These are phyloP conservation scores for Malus hybrid DNA, from an alignment of 331 rosid genomes.

Conservation along the genomic window DNA sequence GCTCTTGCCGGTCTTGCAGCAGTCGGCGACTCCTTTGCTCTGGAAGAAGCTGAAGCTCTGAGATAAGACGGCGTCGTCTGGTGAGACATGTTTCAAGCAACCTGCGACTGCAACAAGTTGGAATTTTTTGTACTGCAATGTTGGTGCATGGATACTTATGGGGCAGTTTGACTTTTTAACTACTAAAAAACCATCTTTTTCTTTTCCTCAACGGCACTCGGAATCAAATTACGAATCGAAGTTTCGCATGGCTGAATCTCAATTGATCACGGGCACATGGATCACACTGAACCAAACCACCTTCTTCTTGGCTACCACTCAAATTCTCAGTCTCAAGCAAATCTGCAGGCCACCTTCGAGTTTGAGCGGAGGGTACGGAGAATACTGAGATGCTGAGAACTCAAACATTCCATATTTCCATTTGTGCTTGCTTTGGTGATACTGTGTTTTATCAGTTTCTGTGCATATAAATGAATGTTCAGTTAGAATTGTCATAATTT, in stretches of 20 bases:
- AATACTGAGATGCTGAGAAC: not conserved
- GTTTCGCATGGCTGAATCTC: not conserved
- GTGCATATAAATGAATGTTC: not conserved
- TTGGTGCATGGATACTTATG: not conserved
- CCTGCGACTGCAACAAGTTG: slow-evolving; percentile 3
- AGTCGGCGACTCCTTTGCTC: slow-evolving; percentile 42
- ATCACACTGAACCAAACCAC: not conserved
- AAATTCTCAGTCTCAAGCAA: not conserved
- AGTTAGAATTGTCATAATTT: not conserved
- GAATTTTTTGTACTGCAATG: not conserved
- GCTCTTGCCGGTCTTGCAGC: slow-evolving; percentile 36
- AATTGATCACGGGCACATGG: not conserved
- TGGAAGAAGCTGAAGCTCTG: slow-evolving; percentile 50
- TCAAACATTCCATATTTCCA: not conserved
- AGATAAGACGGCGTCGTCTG: slow-evolving; percentile 33
- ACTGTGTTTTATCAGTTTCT: not conserved
- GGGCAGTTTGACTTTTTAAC: not conserved
- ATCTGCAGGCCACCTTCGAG: not conserved
- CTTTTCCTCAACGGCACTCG: not conserved
- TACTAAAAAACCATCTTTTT: not conserved
- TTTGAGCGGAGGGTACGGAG: not conserved
- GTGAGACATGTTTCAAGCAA: not conserved
- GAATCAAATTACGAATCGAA: not conserved
- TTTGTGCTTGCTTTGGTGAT: not conserved
- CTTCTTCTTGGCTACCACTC: not conserved